Base-by-base conservation (phyloP, 768 basidiomycete genomes). In the Mycena epipterygia region DNA sequence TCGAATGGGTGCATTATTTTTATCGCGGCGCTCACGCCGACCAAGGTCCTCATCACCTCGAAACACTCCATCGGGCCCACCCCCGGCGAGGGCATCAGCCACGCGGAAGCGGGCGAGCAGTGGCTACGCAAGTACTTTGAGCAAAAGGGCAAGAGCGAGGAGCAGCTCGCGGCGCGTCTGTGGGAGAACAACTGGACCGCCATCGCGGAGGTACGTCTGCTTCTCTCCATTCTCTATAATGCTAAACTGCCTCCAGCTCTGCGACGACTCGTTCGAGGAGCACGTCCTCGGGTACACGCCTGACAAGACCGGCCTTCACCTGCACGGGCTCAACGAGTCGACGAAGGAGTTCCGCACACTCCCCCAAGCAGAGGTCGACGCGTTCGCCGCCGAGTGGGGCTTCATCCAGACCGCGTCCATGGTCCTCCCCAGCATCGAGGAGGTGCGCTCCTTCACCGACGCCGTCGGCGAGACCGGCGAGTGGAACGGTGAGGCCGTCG, bases 1-100 rank as follows among this genome's bases (percentile, higher is more conserved):
- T 95, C 95, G 0, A 99, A 98, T 71, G 97, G 97, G 11, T 99
- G 97, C 80, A 95, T 99, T 80, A 97, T 99, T 75, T 95, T 99
- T 81, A 91, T 99, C 75, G 93, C 92, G 0, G 93, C 97, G 0
- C 87, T 99, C 17, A 91, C 93, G 0, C 87, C 91, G 0, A 82
- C 84, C 9, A 89, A 93, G 73, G 83, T 99, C 16, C 76, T 99
- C 17, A 87, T 98, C 62, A 95, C 96, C 0, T 98, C 96, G 1
- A 99, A 99, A 78, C 98, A 99, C 74, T 91, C 95, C 0, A 77
- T 98, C 2, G 97, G 97, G 0, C 82, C 86, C 16, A 77, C 87
- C 0, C 71, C 77, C 14, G 85, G 82, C 2, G 75, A 77, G 3
- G 55, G 75, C 0, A 76, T 85, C 42, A 92, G 91, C 58, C 97